These are phyloP conservation scores for Scortechinia acanthostroma DNA, from an alignment of 2,329 filamentous ascomycete genomes.

Conservation along the genomic window DNA sequence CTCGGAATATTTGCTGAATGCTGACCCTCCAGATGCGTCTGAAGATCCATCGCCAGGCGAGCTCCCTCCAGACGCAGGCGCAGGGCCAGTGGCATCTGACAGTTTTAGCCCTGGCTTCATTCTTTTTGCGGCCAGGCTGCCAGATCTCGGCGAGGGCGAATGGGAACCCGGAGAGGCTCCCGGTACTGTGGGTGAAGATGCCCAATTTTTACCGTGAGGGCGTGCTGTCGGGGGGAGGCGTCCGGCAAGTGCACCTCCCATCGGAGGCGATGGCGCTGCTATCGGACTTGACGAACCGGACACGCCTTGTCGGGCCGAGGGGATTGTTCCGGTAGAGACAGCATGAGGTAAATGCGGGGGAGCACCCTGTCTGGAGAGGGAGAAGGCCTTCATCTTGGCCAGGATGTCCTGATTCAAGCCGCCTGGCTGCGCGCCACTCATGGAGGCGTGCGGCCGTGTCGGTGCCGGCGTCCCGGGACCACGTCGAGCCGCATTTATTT, in stretches of 20 bases:
- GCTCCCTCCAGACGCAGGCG: neutral
- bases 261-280: neutral
- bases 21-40: neutral
- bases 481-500: neutral
- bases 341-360: neutral
- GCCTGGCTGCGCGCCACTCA: neutral
- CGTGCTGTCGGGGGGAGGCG: neutral
- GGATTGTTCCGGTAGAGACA: neutral
- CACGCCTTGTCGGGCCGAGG: no score
- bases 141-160: neutral
- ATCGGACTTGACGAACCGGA: neutral
- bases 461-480: neutral
- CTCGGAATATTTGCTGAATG: constrained; percentile 22
- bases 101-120: constrained; percentile 1
- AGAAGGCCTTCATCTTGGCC: constrained; percentile 2
- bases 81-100: neutral
- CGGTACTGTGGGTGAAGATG: neutral
- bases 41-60: neutral
- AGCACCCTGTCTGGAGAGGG: neutral
- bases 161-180: neutral
- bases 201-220: neutral
- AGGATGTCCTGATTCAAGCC: neutral
- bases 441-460: neutral
- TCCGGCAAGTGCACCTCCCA: neutral
- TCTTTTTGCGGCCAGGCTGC: neutral